These are phyloP conservation scores for Cryomyces antarcticus DNA, from an alignment of 495 filamentous ascomycete genomes.

Conservation along the genomic window DNA sequence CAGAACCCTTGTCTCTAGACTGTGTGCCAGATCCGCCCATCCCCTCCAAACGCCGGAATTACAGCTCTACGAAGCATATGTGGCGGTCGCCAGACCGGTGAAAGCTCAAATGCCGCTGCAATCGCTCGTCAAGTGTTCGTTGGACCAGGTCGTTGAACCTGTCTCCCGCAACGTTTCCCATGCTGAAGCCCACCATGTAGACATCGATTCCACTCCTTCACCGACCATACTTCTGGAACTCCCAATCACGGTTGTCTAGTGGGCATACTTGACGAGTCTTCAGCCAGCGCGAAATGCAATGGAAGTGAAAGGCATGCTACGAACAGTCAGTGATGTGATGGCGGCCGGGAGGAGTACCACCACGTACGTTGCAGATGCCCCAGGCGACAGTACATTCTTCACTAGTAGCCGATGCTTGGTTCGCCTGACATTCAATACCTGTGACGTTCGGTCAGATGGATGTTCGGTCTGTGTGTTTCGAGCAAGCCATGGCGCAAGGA, in stretches of 20 bases:
- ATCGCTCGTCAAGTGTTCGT: too few species aligned
- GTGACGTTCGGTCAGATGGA: background rate
- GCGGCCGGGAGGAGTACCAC: background rate
- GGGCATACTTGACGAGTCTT: constrained; percentile 99
- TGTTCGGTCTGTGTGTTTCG: background rate
- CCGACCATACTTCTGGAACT: constrained; percentile 96
- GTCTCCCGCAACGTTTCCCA: too few species aligned
- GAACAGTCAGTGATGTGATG: background rate
- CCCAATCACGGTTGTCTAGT: constrained; percentile 96
- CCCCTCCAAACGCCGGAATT: too few species aligned
- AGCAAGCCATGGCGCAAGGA: too few species aligned
- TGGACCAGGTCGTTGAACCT: too few species aligned
- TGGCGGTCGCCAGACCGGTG: too few species aligned
- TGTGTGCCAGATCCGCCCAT: too few species aligned
- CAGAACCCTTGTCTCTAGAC: background rate
- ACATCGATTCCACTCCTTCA: constrained; percentile 25
- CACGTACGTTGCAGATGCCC: constrained; percentile 93
- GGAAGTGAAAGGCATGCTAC: constrained; percentile 98
- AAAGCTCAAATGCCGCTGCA: too few species aligned
- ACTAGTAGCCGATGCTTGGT: constrained; percentile 89
- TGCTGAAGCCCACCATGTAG: too few species aligned
- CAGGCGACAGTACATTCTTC: constrained; percentile 98
- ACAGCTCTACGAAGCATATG: too few species aligned
- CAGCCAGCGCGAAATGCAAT: constrained; percentile 97
- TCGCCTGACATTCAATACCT: constrained; percentile 99